Conservation (phyloP, 2,329 filamentous ascomycete genomes). For the Fusarium sulawesiense region DNA sequence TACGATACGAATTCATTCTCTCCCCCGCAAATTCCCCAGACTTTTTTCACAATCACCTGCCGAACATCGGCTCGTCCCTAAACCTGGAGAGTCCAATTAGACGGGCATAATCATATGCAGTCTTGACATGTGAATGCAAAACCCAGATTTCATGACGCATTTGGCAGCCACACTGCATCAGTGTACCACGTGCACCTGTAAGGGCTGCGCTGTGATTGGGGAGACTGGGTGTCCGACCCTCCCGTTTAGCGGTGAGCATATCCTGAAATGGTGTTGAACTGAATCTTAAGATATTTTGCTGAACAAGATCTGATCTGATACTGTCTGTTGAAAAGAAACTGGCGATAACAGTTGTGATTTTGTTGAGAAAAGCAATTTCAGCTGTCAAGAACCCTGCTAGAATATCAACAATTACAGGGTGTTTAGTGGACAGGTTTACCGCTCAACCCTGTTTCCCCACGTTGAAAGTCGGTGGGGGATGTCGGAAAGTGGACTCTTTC, state of each 20-base stretch:
- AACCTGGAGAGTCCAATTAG: slow-evolving; percentile 33
- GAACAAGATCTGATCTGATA: background rate
- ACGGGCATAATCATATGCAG: background rate
- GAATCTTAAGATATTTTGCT: slow-evolving; percentile 21
- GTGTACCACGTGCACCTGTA: slow-evolving; percentile 35
- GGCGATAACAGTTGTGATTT: background rate
- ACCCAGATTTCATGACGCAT: slow-evolving; percentile 29
- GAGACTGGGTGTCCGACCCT: background rate
- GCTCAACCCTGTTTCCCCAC: slow-evolving; percentile 29
- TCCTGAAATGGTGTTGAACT: slow-evolving; percentile 15
- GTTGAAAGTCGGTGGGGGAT: slow-evolving; percentile 31
- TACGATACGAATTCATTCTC: background rate
- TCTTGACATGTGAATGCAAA: slow-evolving; percentile 36
- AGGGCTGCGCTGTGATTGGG: slow-evolving; percentile 23
- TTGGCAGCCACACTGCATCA: slow-evolving; percentile 21
- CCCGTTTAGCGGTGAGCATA: slow-evolving; percentile 32
- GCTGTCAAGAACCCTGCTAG: background rate
- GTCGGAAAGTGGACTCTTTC: slow-evolving; percentile 31
- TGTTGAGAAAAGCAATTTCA: slow-evolving; percentile 6
- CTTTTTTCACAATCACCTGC: slow-evolving; percentile 34
- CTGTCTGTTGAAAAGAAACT: background rate
- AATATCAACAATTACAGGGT: background rate
- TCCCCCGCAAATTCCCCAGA: slow-evolving; percentile 42
- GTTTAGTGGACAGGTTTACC: slow-evolving; percentile 15
- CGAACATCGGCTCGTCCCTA: slow-evolving; percentile 25